A percentile compares a stretch with the other conserved stretches of the same genome.
Evolutionary conservation across 2,329 filamentous ascomycete genomes (phyloP).

Genomic region (Graphiopsis chlorocephala): DNA sequence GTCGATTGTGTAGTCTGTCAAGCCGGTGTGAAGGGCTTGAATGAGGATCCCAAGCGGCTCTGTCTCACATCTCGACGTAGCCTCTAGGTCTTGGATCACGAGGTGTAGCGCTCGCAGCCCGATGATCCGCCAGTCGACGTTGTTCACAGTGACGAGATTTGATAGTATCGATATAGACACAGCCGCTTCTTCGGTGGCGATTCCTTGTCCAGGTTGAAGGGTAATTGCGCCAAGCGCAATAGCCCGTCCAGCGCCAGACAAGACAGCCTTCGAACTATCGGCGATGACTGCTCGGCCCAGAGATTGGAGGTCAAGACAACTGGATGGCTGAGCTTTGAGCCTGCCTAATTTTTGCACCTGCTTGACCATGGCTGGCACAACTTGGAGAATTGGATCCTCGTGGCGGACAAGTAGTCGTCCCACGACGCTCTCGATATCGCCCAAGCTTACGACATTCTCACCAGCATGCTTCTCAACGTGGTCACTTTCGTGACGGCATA

Average conservation of each 20-base stretch:
- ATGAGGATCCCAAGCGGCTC: neutral
- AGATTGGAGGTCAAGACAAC: conserved; percentile 21
- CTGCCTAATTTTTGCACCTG: conserved; percentile 20
- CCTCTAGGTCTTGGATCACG: conserved; percentile 13
- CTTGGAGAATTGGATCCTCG: conserved; percentile 27
- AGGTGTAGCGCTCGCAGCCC: conserved; percentile 41
- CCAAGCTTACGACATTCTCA: conserved; percentile 6
- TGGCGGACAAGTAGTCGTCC: conserved; percentile 30
- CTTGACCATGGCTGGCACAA: conserved; percentile 25
- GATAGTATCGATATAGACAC: conserved; percentile 36
- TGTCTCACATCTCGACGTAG: neutral
- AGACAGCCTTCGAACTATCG: conserved; percentile 40
- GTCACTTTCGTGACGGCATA: conserved; percentile 20
- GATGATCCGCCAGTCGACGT: conserved; percentile 46
- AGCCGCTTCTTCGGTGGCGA: conserved; percentile 21
- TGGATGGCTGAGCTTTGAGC: conserved; percentile 17
- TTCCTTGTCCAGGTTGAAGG: conserved; percentile 17
- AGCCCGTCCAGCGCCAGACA: conserved; percentile 42
- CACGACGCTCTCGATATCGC: conserved; percentile 21
- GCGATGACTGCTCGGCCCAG: conserved; percentile 22
- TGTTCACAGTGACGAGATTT: conserved; percentile 26
- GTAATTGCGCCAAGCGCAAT: conserved; percentile 44
- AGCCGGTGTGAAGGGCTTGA: conserved; percentile 37
- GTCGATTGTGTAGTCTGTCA: conserved; percentile 90
- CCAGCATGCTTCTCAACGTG: neutral